phyloP scores from a whole-genome alignment of 441 rosid genomes.

The Erodium trifolium region DNA sequence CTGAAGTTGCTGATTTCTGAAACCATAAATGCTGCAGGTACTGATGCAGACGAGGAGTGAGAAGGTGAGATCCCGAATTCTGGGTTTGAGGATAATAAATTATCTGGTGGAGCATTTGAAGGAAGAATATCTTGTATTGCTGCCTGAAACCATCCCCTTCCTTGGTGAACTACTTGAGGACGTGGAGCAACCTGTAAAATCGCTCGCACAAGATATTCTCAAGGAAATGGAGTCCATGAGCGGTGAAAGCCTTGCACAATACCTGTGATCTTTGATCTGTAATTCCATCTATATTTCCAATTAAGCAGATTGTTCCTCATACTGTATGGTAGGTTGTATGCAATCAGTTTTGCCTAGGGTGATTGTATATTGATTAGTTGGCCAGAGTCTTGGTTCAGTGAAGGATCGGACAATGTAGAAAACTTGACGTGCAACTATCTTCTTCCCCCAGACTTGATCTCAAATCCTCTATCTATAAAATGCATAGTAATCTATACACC shows the following conservation, averaged over 20 bases:
- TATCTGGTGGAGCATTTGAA: conserved; percentile 68
- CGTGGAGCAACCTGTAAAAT: conserved; percentile 66
- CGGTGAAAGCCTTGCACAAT: conserved; percentile 69
- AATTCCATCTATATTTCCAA: not conserved
- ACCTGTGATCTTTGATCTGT: conserved; percentile 36
- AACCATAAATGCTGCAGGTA: conserved; percentile 39
- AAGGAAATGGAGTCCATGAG: conserved; percentile 89
- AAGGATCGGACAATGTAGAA: no score
- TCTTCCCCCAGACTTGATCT: no score
- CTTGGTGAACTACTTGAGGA: conserved; percentile 90
- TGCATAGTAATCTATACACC: no score
- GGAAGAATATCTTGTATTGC: conserved; percentile 76
- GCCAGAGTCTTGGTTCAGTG: no score
- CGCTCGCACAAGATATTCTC: conserved; percentile 73
- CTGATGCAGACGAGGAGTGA: conserved; percentile 89
- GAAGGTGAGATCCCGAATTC: conserved; percentile 53
- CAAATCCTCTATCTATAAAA: no score
- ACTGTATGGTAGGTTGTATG: no score
- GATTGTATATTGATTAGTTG: no score
- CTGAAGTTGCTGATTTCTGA: not conserved
- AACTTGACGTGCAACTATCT: no score
- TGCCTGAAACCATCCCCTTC: conserved; percentile 86
- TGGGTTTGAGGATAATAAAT: conserved; percentile 71
- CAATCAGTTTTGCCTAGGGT: no score
- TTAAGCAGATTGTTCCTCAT: not conserved